These are phyloP conservation scores for Kazachstania sp. DNA, from an alignment of 1,139 yeast species.

Conservation along the genomic window DNA sequence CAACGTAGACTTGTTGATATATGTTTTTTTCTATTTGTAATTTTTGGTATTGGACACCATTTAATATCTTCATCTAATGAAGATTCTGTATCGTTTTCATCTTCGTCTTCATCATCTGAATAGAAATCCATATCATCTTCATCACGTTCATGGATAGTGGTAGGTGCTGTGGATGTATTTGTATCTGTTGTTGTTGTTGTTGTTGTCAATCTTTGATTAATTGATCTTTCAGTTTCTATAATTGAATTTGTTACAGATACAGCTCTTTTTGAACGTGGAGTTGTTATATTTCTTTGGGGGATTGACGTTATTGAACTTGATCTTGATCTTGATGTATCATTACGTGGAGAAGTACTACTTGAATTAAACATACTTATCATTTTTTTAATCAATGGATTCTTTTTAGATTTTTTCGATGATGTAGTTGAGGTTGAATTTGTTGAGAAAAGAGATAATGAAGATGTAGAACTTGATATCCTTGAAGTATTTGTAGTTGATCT, in stretches of 20 bases:
- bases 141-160: neutral
- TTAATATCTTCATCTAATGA: slow-evolving; percentile 22
- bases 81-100: slow-evolving; percentile 1
- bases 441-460: too few species aligned
- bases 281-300: neutral
- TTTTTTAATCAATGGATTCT: neutral
- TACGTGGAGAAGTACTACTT: too few species aligned
- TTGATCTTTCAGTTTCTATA: neutral
- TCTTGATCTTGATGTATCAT: neutral
- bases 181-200: neutral
- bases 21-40: slow-evolving; percentile 37
- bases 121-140: neutral
- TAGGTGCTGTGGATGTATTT: neutral
- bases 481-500: too few species aligned
- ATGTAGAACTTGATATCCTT: too few species aligned
- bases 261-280: neutral
- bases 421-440: too few species aligned
- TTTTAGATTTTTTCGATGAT: neutral
- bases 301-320: neutral
- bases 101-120: slow-evolving; percentile 2
- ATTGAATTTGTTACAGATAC: neutral
- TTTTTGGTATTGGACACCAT: slow-evolving; percentile 43
- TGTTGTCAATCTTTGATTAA: neutral
- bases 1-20: slow-evolving; percentile 49
- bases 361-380: neutral